These are phyloP conservation scores for Lasiosphaeria ovina DNA, from an alignment of 495 filamentous ascomycete species.

Conservation along the genomic window DNA sequence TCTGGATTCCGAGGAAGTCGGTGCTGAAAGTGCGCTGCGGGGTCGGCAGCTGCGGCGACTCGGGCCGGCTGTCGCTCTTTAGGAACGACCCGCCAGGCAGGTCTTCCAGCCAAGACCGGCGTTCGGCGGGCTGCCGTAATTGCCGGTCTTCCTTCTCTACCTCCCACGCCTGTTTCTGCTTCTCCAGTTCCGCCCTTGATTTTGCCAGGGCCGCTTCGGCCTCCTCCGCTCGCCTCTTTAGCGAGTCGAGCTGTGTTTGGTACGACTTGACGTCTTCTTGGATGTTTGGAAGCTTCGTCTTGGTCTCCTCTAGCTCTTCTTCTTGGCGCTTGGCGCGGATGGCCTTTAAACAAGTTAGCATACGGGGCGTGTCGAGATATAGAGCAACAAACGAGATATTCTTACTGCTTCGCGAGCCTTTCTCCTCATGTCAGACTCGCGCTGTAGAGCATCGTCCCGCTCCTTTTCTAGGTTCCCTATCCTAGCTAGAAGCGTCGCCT, in stretches of 20 bases:
- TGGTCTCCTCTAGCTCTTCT: conserved; percentile 75
- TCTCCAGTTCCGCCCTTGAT: conserved; percentile 44
- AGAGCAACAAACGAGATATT: conserved; percentile 1
- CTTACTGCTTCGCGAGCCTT: conserved; percentile 84
- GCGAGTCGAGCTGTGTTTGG: conserved; percentile 59
- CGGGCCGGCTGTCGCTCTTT: conserved; percentile 45
- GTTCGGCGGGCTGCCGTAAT: conserved; percentile 64
- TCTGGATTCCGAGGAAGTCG: conserved; percentile 45
- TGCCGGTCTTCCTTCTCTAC: conserved; percentile 63
- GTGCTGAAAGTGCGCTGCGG: conserved; percentile 48
- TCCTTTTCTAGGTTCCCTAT: conserved; percentile 81
- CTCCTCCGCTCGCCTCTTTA: conserved; percentile 63
- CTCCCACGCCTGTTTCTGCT: conserved; percentile 58
- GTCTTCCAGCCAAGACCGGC: conserved; percentile 71
- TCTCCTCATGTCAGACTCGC: conserved; percentile 78
- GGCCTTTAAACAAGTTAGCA: conserved; percentile 50
- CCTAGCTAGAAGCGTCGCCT: conserved; percentile 73
- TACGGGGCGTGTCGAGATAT: neutral
- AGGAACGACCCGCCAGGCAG: conserved; percentile 34
- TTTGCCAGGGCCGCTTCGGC: conserved; percentile 61
- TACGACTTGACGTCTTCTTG: conserved; percentile 54
- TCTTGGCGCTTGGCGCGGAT: conserved; percentile 72
- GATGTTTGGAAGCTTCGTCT: conserved; percentile 61
- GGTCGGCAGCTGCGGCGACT: conserved; percentile 42
- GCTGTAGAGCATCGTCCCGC: conserved; percentile 76